These are phyloP conservation scores for Umbelopsis isabellina DNA, from an alignment of 192 early-diverging fungal species.

Conservation along the genomic window DNA sequence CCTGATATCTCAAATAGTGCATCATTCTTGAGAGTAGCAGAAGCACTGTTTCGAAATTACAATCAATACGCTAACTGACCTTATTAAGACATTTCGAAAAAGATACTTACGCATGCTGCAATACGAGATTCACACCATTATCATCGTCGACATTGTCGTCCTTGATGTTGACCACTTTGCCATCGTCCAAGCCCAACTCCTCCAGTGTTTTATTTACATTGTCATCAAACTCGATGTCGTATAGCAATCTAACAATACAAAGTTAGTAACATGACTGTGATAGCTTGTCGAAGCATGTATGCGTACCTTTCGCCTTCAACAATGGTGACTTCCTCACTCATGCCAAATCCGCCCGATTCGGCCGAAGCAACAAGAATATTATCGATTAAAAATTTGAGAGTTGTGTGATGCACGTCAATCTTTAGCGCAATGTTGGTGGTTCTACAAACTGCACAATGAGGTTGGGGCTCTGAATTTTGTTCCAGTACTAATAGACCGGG, in stretches of 20 bases:
- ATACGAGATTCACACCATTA: constrained; percentile 24
- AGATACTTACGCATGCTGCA: constrained; percentile 8
- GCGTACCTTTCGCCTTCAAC: constrained; percentile 67
- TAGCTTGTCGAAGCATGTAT: not conserved
- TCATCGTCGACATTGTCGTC: constrained; percentile 53
- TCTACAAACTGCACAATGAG: constrained; percentile 76
- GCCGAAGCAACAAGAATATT: constrained; percentile 35
- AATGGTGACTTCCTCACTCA: constrained; percentile 75
- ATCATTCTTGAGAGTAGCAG: not conserved
- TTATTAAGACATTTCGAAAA: not conserved
- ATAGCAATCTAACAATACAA: constrained; percentile 64
- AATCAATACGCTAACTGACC: not conserved
- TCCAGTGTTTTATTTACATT: constrained; percentile 63
- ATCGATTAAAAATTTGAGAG: constrained; percentile 70
- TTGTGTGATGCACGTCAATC: constrained; percentile 60
- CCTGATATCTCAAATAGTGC: not conserved
- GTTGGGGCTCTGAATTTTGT: constrained; percentile 65
- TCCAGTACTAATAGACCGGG: constrained; percentile 69
- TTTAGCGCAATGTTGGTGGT: constrained; percentile 64
- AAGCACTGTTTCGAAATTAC: not conserved
- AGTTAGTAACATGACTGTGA: not conserved
- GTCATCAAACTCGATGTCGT: constrained; percentile 91
- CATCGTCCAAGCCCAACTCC: constrained; percentile 62
- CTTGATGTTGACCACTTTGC: constrained; percentile 60
- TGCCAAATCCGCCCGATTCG: constrained; percentile 52